A percentile compares a stretch with the other conserved stretches of the same genome.
These are phyloP conservation scores for Diplosphaera chodatii DNA, from an alignment of 139 green algal species.

Conservation along the genomic window DNA sequence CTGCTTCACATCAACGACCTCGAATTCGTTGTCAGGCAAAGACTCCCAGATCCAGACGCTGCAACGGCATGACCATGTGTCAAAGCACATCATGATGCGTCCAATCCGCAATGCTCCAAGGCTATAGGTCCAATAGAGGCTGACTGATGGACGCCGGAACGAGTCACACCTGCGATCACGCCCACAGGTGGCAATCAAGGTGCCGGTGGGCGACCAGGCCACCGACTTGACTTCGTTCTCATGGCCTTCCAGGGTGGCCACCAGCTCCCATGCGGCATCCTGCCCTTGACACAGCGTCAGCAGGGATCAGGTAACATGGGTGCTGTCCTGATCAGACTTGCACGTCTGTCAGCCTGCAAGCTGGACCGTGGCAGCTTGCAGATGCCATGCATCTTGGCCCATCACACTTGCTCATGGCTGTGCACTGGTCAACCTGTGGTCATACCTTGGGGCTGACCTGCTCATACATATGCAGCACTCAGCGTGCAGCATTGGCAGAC, in stretches of 20 bases:
- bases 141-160: too few relatives aligned
- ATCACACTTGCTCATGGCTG: too few relatives aligned
- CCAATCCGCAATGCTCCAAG: too few relatives aligned
- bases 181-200: slow-evolving; percentile 85
- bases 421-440: too few relatives aligned
- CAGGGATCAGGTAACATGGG: background rate
- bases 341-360: background rate
- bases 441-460: too few relatives aligned
- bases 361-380: background rate
- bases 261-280: slow-evolving; percentile 67
- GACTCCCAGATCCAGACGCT: slow-evolving; percentile 96
- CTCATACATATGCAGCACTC: too few relatives aligned
- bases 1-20: slow-evolving; percentile 93
- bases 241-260: slow-evolving; percentile 83
- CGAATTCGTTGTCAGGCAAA: slow-evolving; percentile 75
- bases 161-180: slow-evolving; percentile 78
- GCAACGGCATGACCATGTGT: background rate
- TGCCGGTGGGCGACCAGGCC: slow-evolving; percentile 75
- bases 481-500: too few relatives aligned
- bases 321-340: too few relatives aligned
- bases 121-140: too few relatives aligned
- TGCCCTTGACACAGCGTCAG: slow-evolving; percentile 7
- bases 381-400: too few relatives aligned
- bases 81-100: too few relatives aligned
- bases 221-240: slow-evolving; percentile 95